Percentiles rank a stretch among this genome's conserved stretches.
Evolutionary conservation across 805 yeast species (phyloP).

Genomic region (Hyphopichia homilentoma): DNA sequence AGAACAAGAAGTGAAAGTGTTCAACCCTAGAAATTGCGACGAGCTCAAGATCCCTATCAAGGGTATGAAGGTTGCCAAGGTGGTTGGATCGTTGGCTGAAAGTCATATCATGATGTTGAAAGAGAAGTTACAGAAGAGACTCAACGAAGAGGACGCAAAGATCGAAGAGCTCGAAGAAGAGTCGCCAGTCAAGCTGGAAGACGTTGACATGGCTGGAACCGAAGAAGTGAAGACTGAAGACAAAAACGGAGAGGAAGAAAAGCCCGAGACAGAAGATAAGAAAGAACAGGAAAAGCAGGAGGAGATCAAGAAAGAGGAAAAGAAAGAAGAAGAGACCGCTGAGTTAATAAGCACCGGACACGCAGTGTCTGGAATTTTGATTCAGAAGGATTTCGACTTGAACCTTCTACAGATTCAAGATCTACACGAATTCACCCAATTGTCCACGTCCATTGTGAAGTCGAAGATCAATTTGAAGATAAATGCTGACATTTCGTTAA

Average conservation of each 20-base stretch:
- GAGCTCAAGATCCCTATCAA: conserved; percentile 72
- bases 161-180: conserved; percentile 25
- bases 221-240: conserved; percentile 5
- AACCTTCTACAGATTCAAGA: conserved; percentile 81
- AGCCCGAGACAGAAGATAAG: conserved; percentile 2
- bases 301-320: conserved; percentile 3
- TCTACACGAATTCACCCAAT: conserved; percentile 81
- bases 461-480: conserved; percentile 78
- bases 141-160: conserved; percentile 41
- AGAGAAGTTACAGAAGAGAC: conserved; percentile 56
- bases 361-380: conserved; percentile 74
- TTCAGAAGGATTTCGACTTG: conserved; percentile 86
- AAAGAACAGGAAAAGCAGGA: conserved; percentile 9
- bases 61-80: conserved; percentile 80
- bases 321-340: conserved; percentile 7
- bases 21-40: conserved; percentile 89
- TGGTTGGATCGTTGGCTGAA: conserved; percentile 52
- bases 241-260: conserved; percentile 4
- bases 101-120: conserved; percentile 31
- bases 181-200: too few relatives aligned
- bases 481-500: conserved; percentile 74
- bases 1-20: conserved; percentile 84
- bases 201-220: conserved; percentile 8
- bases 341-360: conserved; percentile 23
- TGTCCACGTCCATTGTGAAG: conserved; percentile 78